Conservation (phyloP, 768 basidiomycete species). For the Clavulina sp. region DNA sequence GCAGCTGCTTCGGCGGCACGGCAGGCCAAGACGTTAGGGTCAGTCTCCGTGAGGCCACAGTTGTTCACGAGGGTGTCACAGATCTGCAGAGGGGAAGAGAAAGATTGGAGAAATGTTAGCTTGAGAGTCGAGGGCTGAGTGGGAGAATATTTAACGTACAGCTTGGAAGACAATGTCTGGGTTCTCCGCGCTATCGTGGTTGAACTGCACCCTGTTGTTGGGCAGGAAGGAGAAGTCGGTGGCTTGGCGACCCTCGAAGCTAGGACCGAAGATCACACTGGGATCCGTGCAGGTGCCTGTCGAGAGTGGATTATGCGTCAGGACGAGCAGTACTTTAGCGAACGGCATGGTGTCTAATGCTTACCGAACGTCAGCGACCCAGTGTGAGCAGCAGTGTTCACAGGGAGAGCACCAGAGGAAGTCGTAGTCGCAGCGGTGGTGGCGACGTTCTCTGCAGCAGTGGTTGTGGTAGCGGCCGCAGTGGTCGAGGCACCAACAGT, state of each 20-base stretch:
- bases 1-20: not conserved
- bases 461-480: not conserved
- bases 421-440: not conserved
- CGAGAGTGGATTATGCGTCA: too few relatives aligned
- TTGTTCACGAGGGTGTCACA: slow-evolving; percentile 7
- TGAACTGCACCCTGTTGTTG: slow-evolving; percentile 4
- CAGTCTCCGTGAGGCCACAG: slow-evolving; percentile 2
- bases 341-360: not conserved
- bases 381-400: not conserved
- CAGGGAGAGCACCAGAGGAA: not conserved
- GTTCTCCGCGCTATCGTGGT: slow-evolving; percentile 1
- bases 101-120: not conserved
- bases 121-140: not conserved
- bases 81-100: not conserved
- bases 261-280: slow-evolving; percentile 5
- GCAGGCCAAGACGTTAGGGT: not conserved
- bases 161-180: not conserved
- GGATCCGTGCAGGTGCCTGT: slow-evolving; percentile 9
- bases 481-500: too few relatives aligned
- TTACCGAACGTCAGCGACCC: not conserved
- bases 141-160: not conserved
- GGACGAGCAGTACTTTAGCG: too few relatives aligned
- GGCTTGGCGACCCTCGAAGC: slow-evolving; percentile 4
- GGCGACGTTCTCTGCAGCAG: not conserved
- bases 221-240: slow-evolving; percentile 8